Evolutionary conservation across 352 stramenopile genomes (phyloP), one percentile per base, ranked within the genome.

Genomic region (Phytopythium oedochilum): DNA sequence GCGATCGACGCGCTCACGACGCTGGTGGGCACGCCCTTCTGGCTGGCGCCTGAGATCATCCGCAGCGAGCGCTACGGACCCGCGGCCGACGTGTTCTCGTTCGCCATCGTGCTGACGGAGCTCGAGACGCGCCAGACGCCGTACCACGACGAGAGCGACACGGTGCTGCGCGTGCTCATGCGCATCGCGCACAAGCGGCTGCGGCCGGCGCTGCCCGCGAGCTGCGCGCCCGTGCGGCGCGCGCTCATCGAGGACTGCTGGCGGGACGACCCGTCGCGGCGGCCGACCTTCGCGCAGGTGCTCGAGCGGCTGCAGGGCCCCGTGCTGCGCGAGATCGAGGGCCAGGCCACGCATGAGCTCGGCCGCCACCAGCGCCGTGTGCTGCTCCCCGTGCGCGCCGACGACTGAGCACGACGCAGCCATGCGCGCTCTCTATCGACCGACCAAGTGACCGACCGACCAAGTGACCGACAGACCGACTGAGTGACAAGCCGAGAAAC

Each of bases 1-100:
- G 83, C 74, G n/a, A 73, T 95, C 14, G 83, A 95, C 42, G 81
- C 85, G 11, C 68, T 96, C 39, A 94, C 79, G 12, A 96, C 86
- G 15, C 66, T 94, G 1, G 86, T 96, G 8, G 86, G 86, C 1
- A 96, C 86, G 7, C 83, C 83, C 14, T 96, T 94, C 48, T 96
- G 86, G 86, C 74, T 96, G 31, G 86, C 86, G 11, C 86, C 86
- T 2, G 86, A 96, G 66, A 89, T 96, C 48, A 96, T 96, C 49
- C 82, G 86, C 20, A 93, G 86, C 44, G 86, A 96, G 52, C 73
- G 74, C 2, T 96, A 96, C 57, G 84, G 82, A 1, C 74, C 81
- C 1, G 72, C 75, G 9, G 86, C 86, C 22, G 86, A 96, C 42
- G 75, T 96, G n/a, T 96, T 91, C 59, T 96, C 86, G 35, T 96